These are phyloP conservation scores for Fusarium domesticum DNA, from an alignment of 2,329 filamentous ascomycete genomes.

Conservation along the genomic window DNA sequence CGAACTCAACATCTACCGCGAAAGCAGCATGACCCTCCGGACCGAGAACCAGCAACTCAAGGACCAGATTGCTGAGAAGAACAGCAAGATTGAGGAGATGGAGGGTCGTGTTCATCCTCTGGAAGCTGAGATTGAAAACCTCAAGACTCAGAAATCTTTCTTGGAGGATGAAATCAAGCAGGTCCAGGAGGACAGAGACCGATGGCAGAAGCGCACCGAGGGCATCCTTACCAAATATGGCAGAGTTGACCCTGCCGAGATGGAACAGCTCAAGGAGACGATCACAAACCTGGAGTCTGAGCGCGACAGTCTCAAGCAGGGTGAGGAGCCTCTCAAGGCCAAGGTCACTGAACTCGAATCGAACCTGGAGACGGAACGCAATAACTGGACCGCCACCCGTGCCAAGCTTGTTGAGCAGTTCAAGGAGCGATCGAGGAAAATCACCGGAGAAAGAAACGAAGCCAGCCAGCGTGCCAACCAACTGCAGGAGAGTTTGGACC, in stretches of 20 bases:
- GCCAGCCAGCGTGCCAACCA: constrained; percentile 50
- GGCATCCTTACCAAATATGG: constrained; percentile 96
- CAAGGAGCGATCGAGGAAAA: constrained; percentile 56
- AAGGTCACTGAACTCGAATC: constrained; percentile 52
- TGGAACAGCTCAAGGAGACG: constrained; percentile 82
- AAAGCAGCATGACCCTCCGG: constrained; percentile 88
- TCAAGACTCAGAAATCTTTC: constrained; percentile 76
- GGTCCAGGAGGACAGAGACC: constrained; percentile 85
- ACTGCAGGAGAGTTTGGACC: constrained; percentile 49
- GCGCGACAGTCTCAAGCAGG: constrained; percentile 53
- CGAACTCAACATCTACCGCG: constrained; percentile 91
- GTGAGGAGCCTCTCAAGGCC: constrained; percentile 50
- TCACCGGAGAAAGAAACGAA: constrained; percentile 54
- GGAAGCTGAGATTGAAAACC: constrained; percentile 72
- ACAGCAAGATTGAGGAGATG: constrained; percentile 70
- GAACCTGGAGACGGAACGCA: constrained; percentile 53
- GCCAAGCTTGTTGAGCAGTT: constrained; percentile 59
- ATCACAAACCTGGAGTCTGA: constrained; percentile 65
- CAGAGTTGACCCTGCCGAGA: constrained; percentile 86
- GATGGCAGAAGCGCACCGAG: constrained; percentile 94
- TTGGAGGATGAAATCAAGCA: constrained; percentile 86
- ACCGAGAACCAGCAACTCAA: constrained; percentile 81
- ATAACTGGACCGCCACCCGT: constrained; percentile 50
- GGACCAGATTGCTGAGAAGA: constrained; percentile 71
- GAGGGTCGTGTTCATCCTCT: constrained; percentile 75